Conservation (phyloP, 1,139 yeast genomes). For the Yamadazyma aaseri region DNA sequence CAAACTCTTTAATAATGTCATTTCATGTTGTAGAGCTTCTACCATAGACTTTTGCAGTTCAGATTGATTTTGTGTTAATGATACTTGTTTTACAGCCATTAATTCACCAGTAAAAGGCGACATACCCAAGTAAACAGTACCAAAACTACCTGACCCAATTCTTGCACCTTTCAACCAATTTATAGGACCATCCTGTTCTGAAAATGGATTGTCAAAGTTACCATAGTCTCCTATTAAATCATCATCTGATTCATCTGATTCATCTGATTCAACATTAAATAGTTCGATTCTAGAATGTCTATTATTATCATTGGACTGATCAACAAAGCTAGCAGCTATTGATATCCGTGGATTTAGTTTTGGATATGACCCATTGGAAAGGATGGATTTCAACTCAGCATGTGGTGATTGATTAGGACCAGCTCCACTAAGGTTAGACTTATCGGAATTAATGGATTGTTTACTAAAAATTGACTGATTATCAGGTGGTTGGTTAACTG, state of each 20-base stretch:
- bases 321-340: conserved; percentile 33
- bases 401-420: conserved; percentile 7
- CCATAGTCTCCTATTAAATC: conserved; percentile 17
- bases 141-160: conserved; percentile 94
- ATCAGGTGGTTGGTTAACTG: conserved; percentile 31
- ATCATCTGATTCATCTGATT: conserved; percentile 18
- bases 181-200: conserved; percentile 51
- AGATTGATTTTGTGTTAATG: conserved; percentile 50
- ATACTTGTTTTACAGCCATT: conserved; percentile 96
- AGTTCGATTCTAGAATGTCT: conserved; percentile 52
- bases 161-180: conserved; percentile 91
- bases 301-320: conserved; percentile 24
- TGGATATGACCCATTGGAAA: not conserved
- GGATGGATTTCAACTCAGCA: conserved; percentile 10
- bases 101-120: conserved; percentile 90
- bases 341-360: conserved; percentile 27
- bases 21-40: conserved; percentile 84
- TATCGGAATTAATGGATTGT: conserved; percentile 22
- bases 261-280: conserved; percentile 42
- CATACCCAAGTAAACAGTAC: conserved; percentile 89
- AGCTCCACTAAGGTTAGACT: conserved; percentile 12
- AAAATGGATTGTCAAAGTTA: conserved; percentile 13
- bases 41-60: conserved; percentile 62
- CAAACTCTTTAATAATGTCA: conserved; percentile 70
- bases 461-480: conserved; percentile 22